Conservation (phyloP, 768 basidiomycete species). For the Lactarius indigo region DNA sequence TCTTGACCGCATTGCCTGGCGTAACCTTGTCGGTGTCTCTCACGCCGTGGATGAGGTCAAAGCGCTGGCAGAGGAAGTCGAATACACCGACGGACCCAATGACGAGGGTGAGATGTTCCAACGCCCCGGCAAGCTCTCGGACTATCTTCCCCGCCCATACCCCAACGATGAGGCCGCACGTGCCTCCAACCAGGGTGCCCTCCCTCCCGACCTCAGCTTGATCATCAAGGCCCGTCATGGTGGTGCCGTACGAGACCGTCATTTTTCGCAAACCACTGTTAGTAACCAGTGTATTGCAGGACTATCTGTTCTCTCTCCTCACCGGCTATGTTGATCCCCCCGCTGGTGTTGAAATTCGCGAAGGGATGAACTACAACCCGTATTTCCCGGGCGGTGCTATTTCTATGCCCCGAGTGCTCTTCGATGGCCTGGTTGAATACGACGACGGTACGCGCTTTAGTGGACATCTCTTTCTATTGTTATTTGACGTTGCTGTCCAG, state of each 20-base stretch:
- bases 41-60: slow-evolving; percentile 91
- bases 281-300: slow-evolving; percentile 43
- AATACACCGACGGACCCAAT: slow-evolving; percentile 95
- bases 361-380: slow-evolving; percentile 98
- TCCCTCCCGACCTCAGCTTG: slow-evolving; percentile 95
- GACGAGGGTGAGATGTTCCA: slow-evolving; percentile 97
- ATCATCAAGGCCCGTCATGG: slow-evolving; percentile 99
- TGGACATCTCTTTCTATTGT: background rate
- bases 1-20: slow-evolving; percentile 98
- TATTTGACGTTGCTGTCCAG: slow-evolving; percentile 36
- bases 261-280: background rate
- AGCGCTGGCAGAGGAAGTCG: slow-evolving; percentile 92
- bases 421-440: slow-evolving; percentile 95
- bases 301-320: slow-evolving; percentile 95
- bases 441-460: slow-evolving; percentile 66
- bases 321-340: slow-evolving; percentile 98
- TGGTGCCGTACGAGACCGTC: slow-evolving; percentile 68
- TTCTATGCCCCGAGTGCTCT: slow-evolving; percentile 95
- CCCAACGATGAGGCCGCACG: slow-evolving; percentile 97
- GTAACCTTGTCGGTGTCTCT: slow-evolving; percentile 97
- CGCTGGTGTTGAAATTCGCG: slow-evolving; percentile 90
- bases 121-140: slow-evolving; percentile 95
- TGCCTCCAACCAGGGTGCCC: slow-evolving; percentile 88
- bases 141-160: slow-evolving; percentile 94
- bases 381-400: slow-evolving; percentile 99